Conservation (phyloP, 257 asterid species). For the Solanum ossicruentum region DNA sequence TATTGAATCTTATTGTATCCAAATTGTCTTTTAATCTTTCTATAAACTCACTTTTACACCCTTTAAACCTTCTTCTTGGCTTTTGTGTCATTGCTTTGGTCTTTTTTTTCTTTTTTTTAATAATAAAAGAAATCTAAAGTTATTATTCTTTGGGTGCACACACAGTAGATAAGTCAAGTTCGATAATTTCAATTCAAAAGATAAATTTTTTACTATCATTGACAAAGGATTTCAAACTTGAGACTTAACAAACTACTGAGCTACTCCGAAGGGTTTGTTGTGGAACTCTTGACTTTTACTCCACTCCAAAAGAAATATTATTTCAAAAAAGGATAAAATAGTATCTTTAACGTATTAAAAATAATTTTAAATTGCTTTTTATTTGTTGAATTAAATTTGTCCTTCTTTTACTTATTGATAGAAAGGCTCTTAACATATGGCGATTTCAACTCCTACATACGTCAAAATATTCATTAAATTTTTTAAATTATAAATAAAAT, state of each 20-base stretch:
- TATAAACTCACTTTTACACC: not conserved
- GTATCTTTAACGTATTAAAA: not conserved
- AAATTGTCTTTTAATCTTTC: not conserved
- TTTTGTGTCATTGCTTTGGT: not conserved
- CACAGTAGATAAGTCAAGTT: fast-evolving
- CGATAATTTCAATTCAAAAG: too few relatives aligned
- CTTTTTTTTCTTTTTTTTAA: too few relatives aligned
- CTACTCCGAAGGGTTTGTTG: too few relatives aligned
- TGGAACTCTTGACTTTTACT: not conserved
- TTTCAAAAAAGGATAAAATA: not conserved
- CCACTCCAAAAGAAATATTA: not conserved
- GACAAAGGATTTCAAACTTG: too few relatives aligned
- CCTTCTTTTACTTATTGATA: not conserved
- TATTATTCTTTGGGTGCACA: too few relatives aligned
- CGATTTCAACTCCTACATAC: not conserved
- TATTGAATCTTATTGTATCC: not conserved
- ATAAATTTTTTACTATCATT: too few relatives aligned
- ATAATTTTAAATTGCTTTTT: not conserved
- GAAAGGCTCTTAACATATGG: not conserved
- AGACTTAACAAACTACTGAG: too few relatives aligned
- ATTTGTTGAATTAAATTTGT: not conserved
- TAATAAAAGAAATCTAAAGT: too few relatives aligned
- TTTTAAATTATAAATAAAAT: not conserved
- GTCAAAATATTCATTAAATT: not conserved
- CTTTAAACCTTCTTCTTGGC: not conserved